Percentiles rank a stretch among this genome's conserved stretches.
Evolutionary conservation across 2,329 filamentous ascomycete species (phyloP).

Genomic region (Rutstroemia sp.): DNA sequence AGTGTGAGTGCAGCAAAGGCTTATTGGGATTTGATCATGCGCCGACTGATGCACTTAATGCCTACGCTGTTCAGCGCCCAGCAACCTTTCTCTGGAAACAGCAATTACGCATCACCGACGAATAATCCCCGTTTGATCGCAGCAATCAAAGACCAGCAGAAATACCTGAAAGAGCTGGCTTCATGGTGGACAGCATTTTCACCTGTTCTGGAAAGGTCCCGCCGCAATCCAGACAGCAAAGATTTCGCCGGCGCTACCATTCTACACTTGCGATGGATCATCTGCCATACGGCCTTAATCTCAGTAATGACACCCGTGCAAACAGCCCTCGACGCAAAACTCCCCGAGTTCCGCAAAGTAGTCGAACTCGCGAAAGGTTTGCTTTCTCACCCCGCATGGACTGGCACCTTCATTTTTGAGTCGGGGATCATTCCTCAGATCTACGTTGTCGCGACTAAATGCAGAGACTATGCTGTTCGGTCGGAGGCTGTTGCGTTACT

Average conservation of each 20-base stretch:
- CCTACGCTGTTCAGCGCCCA: neutral
- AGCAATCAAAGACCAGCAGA: neutral
- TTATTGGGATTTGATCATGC: neutral
- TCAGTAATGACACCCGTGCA: neutral
- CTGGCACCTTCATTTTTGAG: neutral
- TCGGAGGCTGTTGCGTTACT: neutral
- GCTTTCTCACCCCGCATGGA: slow-evolving; percentile 1
- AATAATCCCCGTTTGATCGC: too few species aligned
- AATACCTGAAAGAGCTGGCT: neutral
- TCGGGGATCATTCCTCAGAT: neutral
- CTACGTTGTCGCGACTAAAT: slow-evolving; percentile 1
- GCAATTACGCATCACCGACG: too few species aligned
- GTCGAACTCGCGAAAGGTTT: neutral
- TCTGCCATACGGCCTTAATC: neutral
- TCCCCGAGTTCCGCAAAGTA: neutral
- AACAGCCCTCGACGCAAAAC: neutral
- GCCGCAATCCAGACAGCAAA: neutral
- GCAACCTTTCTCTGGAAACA: neutral
- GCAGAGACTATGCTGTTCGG: neutral
- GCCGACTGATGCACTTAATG: slow-evolving; percentile 1
- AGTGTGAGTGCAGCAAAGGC: neutral
- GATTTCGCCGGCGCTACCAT: neutral
- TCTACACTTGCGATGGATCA: neutral
- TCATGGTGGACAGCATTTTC: neutral
- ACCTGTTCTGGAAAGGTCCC: neutral